A percentile compares a stretch with the other conserved stretches of the same genome.
Evolutionary conservation across 148 eudicot genomes (phyloP).

Genomic region (Bassia scoparia): DNA sequence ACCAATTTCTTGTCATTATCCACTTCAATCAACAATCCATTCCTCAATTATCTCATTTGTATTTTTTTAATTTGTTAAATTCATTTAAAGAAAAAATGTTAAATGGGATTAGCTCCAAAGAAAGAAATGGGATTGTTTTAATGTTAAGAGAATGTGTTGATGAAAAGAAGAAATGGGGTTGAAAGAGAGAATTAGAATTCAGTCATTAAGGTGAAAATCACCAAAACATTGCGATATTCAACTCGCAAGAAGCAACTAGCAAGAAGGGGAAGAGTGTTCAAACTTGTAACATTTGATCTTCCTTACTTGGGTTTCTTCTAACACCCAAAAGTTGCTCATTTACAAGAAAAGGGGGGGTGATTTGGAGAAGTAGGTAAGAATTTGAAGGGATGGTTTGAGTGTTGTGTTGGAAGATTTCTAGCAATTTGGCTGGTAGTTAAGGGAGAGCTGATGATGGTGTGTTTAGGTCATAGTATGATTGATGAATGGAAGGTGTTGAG

Average conservation of each 20-base stretch:
- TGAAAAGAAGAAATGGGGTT: conserved; percentile 21
- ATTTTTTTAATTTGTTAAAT: too few relatives aligned
- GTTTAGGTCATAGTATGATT: conserved; percentile 77
- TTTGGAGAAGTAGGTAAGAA: conserved; percentile 45
- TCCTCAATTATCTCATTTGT: too few relatives aligned
- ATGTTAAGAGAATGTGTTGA: conserved; percentile 37
- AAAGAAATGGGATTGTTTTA: too few relatives aligned
- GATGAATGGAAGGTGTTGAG: conserved; percentile 84
- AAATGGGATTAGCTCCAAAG: not conserved
- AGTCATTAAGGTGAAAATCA: conserved; percentile 44
- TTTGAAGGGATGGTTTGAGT: conserved; percentile 58
- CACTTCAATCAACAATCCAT: too few relatives aligned
- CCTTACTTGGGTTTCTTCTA: conserved; percentile 86
- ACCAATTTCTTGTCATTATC: too few relatives aligned
- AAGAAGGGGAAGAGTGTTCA: conserved; percentile 65
- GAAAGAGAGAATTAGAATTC: conserved; percentile 22
- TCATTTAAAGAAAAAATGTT: too few relatives aligned
- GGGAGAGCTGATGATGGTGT: conserved; percentile 82
- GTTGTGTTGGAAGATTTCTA: conserved; percentile 71
- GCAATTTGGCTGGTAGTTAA: conserved; percentile 73
- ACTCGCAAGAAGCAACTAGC: conserved; percentile 64
- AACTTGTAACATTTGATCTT: conserved; percentile 81
- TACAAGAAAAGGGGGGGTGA: conserved; percentile 48
- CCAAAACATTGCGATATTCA: conserved; percentile 51
- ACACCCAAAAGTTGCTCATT: conserved; percentile 78